Base-by-base conservation (phyloP, 192 early-diverging fungal genomes). In the Coemansia sp. region DNA sequence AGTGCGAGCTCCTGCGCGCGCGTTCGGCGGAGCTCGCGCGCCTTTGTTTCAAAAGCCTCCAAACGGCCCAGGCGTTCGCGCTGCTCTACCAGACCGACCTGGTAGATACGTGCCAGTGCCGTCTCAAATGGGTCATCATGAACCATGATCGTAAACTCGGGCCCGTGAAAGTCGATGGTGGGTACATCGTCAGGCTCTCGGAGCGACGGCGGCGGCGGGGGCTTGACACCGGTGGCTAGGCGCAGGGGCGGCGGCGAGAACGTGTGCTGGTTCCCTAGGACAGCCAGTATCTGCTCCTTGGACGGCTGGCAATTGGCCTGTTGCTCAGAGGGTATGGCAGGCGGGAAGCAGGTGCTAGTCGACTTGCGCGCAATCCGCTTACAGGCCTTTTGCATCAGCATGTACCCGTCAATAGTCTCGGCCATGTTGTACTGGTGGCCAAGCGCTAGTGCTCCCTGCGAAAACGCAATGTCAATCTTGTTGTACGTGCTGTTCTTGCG, bases 71-170 rank as follows among this genome's bases (percentile, higher is more conserved):
- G 53, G 2, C 76, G 65, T 42, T 68, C 70, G 21, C 66, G 62
- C 52, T 78, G 76, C 55, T 78, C 70, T 3, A 38, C 52, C 41
- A 67, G 29, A 16, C 76, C 76, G 12, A 55, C 51, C 28, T 65
- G 76, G 40, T 74, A 74, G 14, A 78, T 78, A 10, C 57, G 56
- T 5, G 62, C 44, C 31, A 78, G 50, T 4, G 76, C 76, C 1
- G 70, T 78, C 43, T 78, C 76, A 44, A 78, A 64, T 13, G 76
- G 76, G 29, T 78, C 76, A 16, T 78, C 76, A 36, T 78, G 70
- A 2, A 78, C 43, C 56, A 66, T 58, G 41, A 70, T 43, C n/a
- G 37, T 59, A 19, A 72, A 62, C 43, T 66, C 51, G 20, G 58
- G 57, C 0, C 62, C 66, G 22, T 65, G 62, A 13, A 78, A 56